These are phyloP conservation scores for Pyrus bretschneideri DNA, from an alignment of 306 rosid genomes.

Conservation along the genomic window DNA sequence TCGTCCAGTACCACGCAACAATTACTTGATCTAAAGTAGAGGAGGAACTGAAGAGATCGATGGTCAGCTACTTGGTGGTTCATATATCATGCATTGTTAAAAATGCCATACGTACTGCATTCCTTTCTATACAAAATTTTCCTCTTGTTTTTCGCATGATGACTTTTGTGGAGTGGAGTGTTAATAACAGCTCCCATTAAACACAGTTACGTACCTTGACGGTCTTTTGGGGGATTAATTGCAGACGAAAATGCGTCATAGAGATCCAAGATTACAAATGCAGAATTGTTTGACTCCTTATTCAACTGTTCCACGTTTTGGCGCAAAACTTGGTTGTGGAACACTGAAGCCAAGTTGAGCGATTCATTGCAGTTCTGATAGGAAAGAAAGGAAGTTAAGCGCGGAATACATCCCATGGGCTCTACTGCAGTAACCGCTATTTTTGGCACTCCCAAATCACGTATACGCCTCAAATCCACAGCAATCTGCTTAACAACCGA, in stretches of 20 bases:
- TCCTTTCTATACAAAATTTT: background rate
- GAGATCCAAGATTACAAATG: slow-evolving; percentile 34
- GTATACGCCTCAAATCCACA: slow-evolving; percentile 28
- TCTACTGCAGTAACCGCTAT: slow-evolving; percentile 29
- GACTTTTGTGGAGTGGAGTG: background rate
- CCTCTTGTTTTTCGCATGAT: background rate
- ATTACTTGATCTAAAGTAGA: background rate
- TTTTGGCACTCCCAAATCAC: slow-evolving; percentile 28
- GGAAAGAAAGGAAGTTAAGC: background rate
- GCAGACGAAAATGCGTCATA: slow-evolving; percentile 11
- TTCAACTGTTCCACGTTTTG: slow-evolving; percentile 24
- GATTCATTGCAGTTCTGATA: slow-evolving; percentile 7
- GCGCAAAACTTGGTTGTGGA: slow-evolving; percentile 32
- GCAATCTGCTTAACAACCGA: slow-evolving; percentile 30
- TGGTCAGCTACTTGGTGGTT: background rate
- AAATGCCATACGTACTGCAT: background rate
- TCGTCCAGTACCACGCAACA: background rate
- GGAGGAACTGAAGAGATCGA: background rate
- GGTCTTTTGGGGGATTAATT: slow-evolving; percentile 3
- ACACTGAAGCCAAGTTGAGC: slow-evolving; percentile 14
- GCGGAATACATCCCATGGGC: slow-evolving; percentile 50
- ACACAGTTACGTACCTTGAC: background rate
- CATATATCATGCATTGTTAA: background rate
- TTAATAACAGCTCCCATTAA: background rate
- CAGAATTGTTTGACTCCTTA: background rate